Evolutionary conservation across 495 filamentous ascomycete species (phyloP), one percentile per base, ranked within the genome.

Genomic region (Trichoderma gamsii): DNA sequence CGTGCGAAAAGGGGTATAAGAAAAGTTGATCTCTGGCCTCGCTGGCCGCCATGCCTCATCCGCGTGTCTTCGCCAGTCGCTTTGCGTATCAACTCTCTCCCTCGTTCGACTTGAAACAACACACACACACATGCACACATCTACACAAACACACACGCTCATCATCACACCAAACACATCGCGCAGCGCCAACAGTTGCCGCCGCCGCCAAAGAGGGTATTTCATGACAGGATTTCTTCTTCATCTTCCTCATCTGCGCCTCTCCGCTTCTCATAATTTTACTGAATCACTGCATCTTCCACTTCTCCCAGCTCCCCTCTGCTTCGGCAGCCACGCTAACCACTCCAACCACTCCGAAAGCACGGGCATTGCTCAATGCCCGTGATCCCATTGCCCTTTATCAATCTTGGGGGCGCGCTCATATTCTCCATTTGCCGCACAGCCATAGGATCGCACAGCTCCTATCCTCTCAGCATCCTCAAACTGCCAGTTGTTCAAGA

Each of bases 211-310:
- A n/a, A 32, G 23, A n/a, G 27, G n/a, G 49, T 38, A n/a, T 52
- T 61, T 61, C 56, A 61, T 61, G 56, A 61, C 56, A 61, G 56
- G 56, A 61, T 61, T 61, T 61, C 56, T 61, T 61, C 56, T 61
- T 61, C 56, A 61, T 61, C 56, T 61, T 61, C 56, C 56, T 61
- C 56, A 61, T 61, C 56, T 61, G 56, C 23, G 56, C 56, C 23
- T 61, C 56, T 61, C 56, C 56, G 13, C 56, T 61, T 61, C 25
- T 61, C 56, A 61, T 61, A 61, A 61, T 32, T 32, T 61, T 61
- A 61, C 56, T 61, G 56, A 29, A 29, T 27, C 56, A 16, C 27
- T 32, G 56, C 56, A 61, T 61, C 56, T 61, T 61, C 56, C 56
- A 25, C 56, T 11, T 61, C 56, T 61, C 56, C 56, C 56, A 61